Conservation (phyloP, 2,329 filamentous ascomycete species). For the Calonectria hongkongensis region DNA sequence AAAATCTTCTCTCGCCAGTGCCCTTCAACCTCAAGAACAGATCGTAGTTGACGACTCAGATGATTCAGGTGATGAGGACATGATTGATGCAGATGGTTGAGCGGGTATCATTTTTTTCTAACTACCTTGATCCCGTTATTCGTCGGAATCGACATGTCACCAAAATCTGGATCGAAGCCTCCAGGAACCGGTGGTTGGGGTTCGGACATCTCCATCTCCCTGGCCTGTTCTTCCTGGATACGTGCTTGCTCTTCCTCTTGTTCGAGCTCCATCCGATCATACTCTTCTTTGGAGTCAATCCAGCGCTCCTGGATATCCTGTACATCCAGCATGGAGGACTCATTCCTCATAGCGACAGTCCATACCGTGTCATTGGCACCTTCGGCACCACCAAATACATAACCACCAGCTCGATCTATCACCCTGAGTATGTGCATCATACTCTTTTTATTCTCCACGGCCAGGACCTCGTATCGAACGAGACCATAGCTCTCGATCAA, state of each 20-base stretch:
- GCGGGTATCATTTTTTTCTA: constrained; percentile 75
- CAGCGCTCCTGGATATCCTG: constrained; percentile 96
- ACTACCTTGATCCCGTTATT: constrained; percentile 83
- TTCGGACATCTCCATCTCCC: constrained; percentile 57
- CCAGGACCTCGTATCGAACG: constrained; percentile 93
- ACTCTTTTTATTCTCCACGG: constrained; percentile 96
- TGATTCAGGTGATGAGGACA: constrained; percentile 66
- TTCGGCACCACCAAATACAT: constrained; percentile 92
- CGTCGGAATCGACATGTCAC: constrained; percentile 70
- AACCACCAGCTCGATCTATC: constrained; percentile 94
- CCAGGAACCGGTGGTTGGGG: constrained; percentile 49
- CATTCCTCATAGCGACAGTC: constrained; percentile 93
- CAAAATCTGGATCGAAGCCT: constrained; percentile 68
- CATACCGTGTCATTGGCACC: constrained; percentile 97
- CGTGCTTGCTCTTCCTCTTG: constrained; percentile 85
- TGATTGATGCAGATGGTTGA: constrained; percentile 66
- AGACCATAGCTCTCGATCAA: constrained; percentile 93
- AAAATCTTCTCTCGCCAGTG: constrained; percentile 46
- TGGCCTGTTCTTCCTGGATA: constrained; percentile 60
- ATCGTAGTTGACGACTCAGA: constrained; percentile 66
- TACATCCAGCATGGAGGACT: constrained; percentile 84
- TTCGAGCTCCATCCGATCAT: constrained; percentile 86
- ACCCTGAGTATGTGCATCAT: constrained; percentile 95
- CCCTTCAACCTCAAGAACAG: constrained; percentile 56
- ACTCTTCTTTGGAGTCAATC: constrained; percentile 92